Conservation (phyloP, 441 rosid species). For the Jatropha multifida region DNA sequence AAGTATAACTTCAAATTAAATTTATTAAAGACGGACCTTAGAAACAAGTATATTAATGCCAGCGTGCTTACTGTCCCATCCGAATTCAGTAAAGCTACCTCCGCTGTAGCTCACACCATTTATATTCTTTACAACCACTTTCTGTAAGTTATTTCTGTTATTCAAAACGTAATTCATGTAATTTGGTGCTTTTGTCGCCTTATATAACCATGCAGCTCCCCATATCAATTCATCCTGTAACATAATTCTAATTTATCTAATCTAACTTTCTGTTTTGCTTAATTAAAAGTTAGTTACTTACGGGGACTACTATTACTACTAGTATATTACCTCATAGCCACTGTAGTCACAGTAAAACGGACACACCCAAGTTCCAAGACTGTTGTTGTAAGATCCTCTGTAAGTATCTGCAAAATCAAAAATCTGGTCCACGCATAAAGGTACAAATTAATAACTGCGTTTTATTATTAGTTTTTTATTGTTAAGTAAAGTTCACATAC, state of each 20-base stretch:
- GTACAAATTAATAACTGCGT: no score
- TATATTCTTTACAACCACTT: slow-evolving; percentile 34
- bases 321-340: slow-evolving; percentile 64
- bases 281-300: not conserved
- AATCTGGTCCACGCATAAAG: slow-evolving; percentile 19
- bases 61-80: slow-evolving; percentile 89
- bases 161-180: slow-evolving; percentile 51
- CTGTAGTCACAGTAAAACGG: slow-evolving; percentile 83
- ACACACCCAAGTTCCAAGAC: slow-evolving; percentile 49
- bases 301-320: no score
- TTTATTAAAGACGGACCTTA: slow-evolving; percentile 32
- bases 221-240: slow-evolving; percentile 85
- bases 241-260: slow-evolving; percentile 52
- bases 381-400: slow-evolving; percentile 77
- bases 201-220: slow-evolving; percentile 89
- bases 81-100: slow-evolving; percentile 75
- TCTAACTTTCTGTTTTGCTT: no score
- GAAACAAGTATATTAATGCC: slow-evolving; percentile 80
- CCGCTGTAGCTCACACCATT: slow-evolving; percentile 51
- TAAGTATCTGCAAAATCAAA: slow-evolving; percentile 53
- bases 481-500: no score
- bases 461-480: no score
- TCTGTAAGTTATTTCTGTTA: slow-evolving; percentile 35
- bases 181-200: slow-evolving; percentile 54
- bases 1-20: not conserved